Percentiles rank a stretch among this genome's conserved stretches.
Evolutionary conservation across 1,284 basidiomycete species (phyloP).

Genomic region (Neolentinus lepideus): DNA sequence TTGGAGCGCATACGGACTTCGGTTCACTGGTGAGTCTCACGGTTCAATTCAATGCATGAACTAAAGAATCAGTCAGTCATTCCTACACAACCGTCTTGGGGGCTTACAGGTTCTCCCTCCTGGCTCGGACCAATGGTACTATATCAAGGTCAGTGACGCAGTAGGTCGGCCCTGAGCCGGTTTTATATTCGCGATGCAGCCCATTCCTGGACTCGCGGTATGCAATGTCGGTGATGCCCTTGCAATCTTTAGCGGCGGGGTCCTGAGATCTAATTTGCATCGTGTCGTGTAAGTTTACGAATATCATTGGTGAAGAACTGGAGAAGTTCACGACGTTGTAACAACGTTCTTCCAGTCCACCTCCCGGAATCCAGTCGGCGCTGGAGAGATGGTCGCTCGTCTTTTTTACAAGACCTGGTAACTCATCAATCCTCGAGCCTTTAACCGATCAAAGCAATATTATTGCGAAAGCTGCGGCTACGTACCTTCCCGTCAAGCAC

Average conservation of each 20-base stretch:
- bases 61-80: slow-evolving; percentile 13
- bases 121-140: slow-evolving; percentile 29
- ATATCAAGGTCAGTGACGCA: slow-evolving; percentile 24
- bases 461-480: slow-evolving; percentile 30
- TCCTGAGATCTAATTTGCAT: slow-evolving; percentile 38
- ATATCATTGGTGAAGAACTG: slow-evolving; percentile 1
- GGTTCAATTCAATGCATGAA: slow-evolving; percentile 15
- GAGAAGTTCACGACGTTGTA: background rate
- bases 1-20: slow-evolving; percentile 31
- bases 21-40: slow-evolving; percentile 20
- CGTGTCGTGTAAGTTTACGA: slow-evolving; percentile 33
- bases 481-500: background rate
- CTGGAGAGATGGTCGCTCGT: slow-evolving; percentile 52
- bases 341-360: slow-evolving; percentile 23
- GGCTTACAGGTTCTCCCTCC: slow-evolving; percentile 33
- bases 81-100: slow-evolving; percentile 33
- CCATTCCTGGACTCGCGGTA: slow-evolving; percentile 23
- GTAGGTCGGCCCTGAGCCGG: background rate
- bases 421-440: slow-evolving; percentile 38
- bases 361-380: slow-evolving; percentile 36
- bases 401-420: slow-evolving; percentile 55
- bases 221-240: slow-evolving; percentile 31
- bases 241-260: slow-evolving; percentile 33
- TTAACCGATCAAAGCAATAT: slow-evolving; percentile 24
- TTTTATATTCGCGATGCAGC: slow-evolving; percentile 12